Percentiles rank a stretch among this genome's conserved stretches.
Evolutionary conservation across 106 monocot genomes (phyloP).

Genomic region (Acorus gramineus): DNA sequence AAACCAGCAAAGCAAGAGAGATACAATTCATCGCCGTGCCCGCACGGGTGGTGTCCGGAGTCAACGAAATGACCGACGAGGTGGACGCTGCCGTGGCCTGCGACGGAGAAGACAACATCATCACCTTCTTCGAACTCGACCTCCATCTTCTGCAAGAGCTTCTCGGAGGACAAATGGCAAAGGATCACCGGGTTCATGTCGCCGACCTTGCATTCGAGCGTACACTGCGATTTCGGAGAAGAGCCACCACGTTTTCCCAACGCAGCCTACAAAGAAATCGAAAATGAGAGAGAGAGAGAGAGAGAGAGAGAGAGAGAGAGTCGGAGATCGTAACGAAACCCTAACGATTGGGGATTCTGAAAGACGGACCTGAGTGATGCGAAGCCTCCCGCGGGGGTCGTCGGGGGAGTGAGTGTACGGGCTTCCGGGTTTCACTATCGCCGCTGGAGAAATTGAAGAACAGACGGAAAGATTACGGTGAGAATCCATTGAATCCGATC

Average conservation of each 20-base stretch:
- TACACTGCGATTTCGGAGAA: conserved; percentile 16
- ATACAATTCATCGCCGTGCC: conserved; percentile 49
- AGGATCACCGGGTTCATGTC: conserved; percentile 50
- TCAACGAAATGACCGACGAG: conserved; percentile 61
- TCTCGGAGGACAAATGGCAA: conserved; percentile 52
- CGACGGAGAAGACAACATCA: conserved; percentile 64
- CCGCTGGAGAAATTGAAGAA: conserved; percentile 30
- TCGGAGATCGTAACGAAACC: not conserved
- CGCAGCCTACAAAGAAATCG: conserved; percentile 38
- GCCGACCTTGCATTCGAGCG: conserved; percentile 76
- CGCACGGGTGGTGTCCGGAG: not conserved
- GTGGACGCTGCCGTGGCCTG: conserved; percentile 71
- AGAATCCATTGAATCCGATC: not conserved
- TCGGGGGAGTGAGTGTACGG: conserved; percentile 55
- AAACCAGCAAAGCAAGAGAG: not conserved
- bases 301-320: not conserved
- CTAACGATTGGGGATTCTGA: too few relatives aligned
- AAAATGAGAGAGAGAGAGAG: not conserved
- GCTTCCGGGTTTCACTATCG: conserved; percentile 73
- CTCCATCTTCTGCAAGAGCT: conserved; percentile 42
- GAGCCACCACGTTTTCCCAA: conserved; percentile 35
- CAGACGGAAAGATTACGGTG: not conserved
- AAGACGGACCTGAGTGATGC: conserved; percentile 59
- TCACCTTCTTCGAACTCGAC: conserved; percentile 85
- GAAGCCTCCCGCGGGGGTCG: conserved; percentile 46